Evolutionary conservation across 176 grass and related monocot species (phyloP), one percentile per base, ranked within the genome.

Genomic region (Typha latifolia): DNA sequence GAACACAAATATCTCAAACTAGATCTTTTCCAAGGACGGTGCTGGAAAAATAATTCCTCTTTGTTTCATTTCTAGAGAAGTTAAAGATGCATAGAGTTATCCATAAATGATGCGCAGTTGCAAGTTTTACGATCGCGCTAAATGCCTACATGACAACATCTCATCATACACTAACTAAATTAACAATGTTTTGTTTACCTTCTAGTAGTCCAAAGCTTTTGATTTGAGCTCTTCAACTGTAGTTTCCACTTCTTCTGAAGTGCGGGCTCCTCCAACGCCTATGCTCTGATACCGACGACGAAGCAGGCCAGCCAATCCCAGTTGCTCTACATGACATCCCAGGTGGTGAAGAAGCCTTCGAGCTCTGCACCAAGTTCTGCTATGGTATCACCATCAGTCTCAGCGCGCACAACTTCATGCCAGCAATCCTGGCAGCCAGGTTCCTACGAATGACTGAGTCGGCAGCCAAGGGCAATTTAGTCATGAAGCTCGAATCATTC

Each of bases 161-260:
- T 43, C 37, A 43, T 43, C 5, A 1, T 43, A 43, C 37, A 43
- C 37, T 43, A 43, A 43, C 7, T 43, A 43, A 43, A 62, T 32
- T 32, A 77, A 63, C 22, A 68, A 57, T 66, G 72, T 78, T 80
- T 24, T 12, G 55, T 34, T 70, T 84, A 70, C 69, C 74, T 74
- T 81, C 12, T 51, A 47, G 26, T 47, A 59, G 62, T 56, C 76
- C 78, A 84, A 29, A 82, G 51, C 74, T 91, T 77, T 89, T 96
- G 78, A 96, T 91, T 96, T 86, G 82, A 89, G 85, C 81, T 84
- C 78, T 86, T 88, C 86, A 70, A 81, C 68, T 97, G 93, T 91
- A 97, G 93, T 97, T 91, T 77, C 93, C 88, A 21, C 88, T 97
- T 20, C 85, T 97, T n/a, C 88, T 97, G 67, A 97, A 89, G 74